phyloP scores from a whole-genome alignment of 2,329 filamentous ascomycete genomes.

The Diaporthe vexans region DNA sequence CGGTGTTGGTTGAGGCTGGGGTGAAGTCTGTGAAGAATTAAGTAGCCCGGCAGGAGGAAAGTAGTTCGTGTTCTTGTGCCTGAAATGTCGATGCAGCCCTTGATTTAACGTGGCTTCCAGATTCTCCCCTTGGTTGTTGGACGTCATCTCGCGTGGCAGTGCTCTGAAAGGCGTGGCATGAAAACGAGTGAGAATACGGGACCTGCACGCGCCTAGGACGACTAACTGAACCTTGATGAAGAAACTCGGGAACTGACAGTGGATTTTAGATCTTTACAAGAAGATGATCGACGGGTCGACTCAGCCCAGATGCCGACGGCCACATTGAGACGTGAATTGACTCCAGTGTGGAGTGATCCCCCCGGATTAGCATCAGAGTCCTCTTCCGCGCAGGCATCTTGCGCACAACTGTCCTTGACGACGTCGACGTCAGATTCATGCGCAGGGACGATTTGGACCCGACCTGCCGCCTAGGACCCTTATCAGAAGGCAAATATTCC shows the following conservation, averaged over 20 bases:
- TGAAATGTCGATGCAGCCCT: slow-evolving; percentile 17
- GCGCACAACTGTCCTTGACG: slow-evolving; percentile 20
- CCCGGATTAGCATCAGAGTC: neutral
- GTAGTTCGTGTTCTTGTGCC: neutral
- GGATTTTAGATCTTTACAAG: neutral
- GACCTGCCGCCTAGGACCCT: slow-evolving; percentile 21
- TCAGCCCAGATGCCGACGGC: slow-evolving; percentile 19
- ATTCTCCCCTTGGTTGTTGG: slow-evolving; percentile 12
- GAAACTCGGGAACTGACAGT: neutral
- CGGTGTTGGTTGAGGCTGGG: neutral
- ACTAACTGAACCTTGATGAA: slow-evolving; percentile 1
- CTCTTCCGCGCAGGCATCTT: neutral
- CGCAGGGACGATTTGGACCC: neutral
- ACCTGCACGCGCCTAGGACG: neutral
- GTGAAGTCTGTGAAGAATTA: neutral
- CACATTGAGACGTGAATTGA: slow-evolving; percentile 5
- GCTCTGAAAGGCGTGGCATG: neutral
- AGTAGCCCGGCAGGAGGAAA: neutral
- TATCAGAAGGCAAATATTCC: slow-evolving; percentile 5
- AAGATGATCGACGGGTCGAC: neutral
- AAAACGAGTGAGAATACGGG: slow-evolving; percentile 9
- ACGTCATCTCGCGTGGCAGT: slow-evolving; percentile 28
- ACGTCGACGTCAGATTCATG: slow-evolving; percentile 31
- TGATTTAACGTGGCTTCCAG: slow-evolving; percentile 22
- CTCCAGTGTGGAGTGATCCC: slow-evolving; percentile 13